Evolutionary conservation across 306 rosid species (phyloP), one percentile per base, ranked within the genome.

Genomic region (Quercus agrifolia): DNA sequence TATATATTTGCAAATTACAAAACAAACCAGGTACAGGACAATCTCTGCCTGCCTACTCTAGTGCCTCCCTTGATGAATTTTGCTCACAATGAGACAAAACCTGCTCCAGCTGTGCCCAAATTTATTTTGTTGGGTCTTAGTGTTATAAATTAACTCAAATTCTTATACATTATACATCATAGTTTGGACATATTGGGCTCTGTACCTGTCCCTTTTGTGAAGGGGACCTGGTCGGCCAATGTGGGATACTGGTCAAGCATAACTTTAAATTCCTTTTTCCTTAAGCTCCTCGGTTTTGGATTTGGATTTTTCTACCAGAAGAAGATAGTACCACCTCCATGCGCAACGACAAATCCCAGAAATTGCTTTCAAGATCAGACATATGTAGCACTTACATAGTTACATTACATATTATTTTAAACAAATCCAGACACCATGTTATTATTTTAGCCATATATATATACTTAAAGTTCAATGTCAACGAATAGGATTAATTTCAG

Each of bases 201-300:
- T 12, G 5, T 49, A 10, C 54, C 54, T 8, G 17, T 28, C 71
- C 31, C 35, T 72, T 12, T 6, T 66, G 55, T 64, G 77, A 84
- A 76, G 73, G 75, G 44, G 82, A 80, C 77, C 21, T 77, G 82
- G 87, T 74, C 80, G 82, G 80, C 71, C 46, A 25, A 56, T 49
- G 28, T 21, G 15, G 59, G 46, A 27, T 18, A 44, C 30, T 18
- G 73, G 35, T 28, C 70, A 78, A 31, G 31, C 31, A 18, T 18
- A 6, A 57, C 9, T 10, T 70, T 14, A 74, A 59, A 25, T 73
- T 73, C 56, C 15, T 2, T 58, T 69, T 70, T 21, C 49, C 46
- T 38, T 0, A 7, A 38, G 46, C 46, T 69, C 68, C 71, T 14
- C 27, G 19, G 79, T 62, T 63, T 23, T 35, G 30, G 76, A 70